phyloP scores from a whole-genome alignment of 1,139 yeast genomes.

The Nematodospora anomalae region DNA sequence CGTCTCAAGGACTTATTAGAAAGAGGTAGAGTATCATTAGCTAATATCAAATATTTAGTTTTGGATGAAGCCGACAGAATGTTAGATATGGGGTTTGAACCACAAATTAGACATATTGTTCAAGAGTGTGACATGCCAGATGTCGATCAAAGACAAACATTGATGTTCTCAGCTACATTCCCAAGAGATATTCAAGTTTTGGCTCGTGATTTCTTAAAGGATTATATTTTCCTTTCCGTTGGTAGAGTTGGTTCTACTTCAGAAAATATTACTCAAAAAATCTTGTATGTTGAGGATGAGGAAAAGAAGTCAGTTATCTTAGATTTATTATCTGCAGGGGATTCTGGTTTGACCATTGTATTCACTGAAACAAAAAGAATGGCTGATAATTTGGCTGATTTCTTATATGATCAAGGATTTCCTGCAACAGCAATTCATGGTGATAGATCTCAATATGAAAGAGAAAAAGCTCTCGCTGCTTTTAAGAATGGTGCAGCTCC shows the following conservation, averaged over 20 bases:
- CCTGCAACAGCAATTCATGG: constrained; percentile 99
- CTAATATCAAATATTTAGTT: constrained; percentile 89
- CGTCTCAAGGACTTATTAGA: constrained; percentile 94
- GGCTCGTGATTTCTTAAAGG: constrained; percentile 95
- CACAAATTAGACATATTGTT: constrained; percentile 97
- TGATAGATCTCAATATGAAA: constrained; percentile 96
- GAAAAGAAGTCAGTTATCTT: constrained; percentile 91
- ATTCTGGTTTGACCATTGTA: constrained; percentile 84
- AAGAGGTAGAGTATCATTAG: constrained; percentile 88
- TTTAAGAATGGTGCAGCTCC: constrained; percentile 88
- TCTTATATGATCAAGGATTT: constrained; percentile 82
- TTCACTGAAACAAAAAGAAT: constrained; percentile 98
- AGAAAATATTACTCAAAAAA: constrained; percentile 93
- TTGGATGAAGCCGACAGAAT: constrained; percentile 99
- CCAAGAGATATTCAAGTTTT: constrained; percentile 95
- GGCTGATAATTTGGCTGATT: constrained; percentile 96
- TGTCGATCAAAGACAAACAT: constrained; percentile 87
- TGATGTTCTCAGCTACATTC: constrained; percentile 99
- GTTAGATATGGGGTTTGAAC: constrained; percentile 99
- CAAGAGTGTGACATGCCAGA: constrained; percentile 98
- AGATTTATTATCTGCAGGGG: constrained; percentile 78
- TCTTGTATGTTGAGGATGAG: constrained; percentile 89
- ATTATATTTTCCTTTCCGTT: constrained; percentile 92
- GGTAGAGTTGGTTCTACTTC: constrained; percentile 99
- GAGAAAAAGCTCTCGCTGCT: constrained; percentile 93